phyloP scores from a whole-genome alignment of 441 rosid species.

The Mallotus japonicus region DNA sequence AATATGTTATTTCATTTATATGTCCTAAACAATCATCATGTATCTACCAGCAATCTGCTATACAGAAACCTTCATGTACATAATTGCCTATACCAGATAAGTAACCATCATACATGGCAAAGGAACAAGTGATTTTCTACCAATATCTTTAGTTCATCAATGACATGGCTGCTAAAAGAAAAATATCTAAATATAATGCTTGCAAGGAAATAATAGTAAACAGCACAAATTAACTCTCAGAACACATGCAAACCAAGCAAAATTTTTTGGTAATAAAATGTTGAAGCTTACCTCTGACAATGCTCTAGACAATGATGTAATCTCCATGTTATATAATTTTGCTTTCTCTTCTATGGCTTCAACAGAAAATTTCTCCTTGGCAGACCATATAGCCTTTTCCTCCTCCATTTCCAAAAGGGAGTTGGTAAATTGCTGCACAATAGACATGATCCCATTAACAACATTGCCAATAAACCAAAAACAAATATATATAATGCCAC shows the following conservation, averaged over 20 bases:
- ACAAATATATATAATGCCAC: slow-evolving; percentile 10
- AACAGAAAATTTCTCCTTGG: slow-evolving; percentile 68
- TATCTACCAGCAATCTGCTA: too few relatives aligned
- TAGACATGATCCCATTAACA: slow-evolving; percentile 14
- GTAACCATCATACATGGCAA: not conserved
- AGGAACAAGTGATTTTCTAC: not conserved
- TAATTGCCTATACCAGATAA: too few relatives aligned
- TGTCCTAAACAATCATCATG: too few relatives aligned
- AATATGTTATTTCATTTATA: too few relatives aligned
- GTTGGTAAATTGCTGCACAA: slow-evolving; percentile 70
- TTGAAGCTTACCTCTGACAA: slow-evolving; percentile 53
- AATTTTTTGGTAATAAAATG: not conserved
- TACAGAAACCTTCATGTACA: too few relatives aligned
- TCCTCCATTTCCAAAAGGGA: slow-evolving; percentile 91
- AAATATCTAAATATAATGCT: not conserved
- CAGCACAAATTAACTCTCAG: not conserved
- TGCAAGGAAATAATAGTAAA: not conserved
- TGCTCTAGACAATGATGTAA: slow-evolving; percentile 44
- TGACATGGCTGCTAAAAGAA: not conserved
- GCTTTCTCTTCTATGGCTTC: slow-evolving; percentile 63
- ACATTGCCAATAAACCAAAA: slow-evolving; percentile 13
- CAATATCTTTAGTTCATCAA: not conserved
- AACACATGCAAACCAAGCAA: not conserved
- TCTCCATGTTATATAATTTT: slow-evolving; percentile 41
- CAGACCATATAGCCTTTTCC: slow-evolving; percentile 79